Evolutionary conservation across 768 basidiomycete genomes (phyloP), one percentile per base, ranked within the genome.

Genomic region (Boletus huronensis): DNA sequence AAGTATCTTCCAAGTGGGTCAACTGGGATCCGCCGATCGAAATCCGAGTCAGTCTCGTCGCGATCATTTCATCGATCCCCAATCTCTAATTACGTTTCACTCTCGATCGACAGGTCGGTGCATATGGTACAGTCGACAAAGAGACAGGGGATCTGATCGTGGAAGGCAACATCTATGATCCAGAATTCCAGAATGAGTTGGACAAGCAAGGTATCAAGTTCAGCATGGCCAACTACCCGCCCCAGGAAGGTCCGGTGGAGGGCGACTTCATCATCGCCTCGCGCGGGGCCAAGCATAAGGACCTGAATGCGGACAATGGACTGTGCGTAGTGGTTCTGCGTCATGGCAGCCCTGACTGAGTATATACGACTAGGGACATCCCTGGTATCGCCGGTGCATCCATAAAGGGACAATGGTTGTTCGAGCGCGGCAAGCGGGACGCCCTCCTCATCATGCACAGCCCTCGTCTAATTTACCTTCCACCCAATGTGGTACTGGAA

Each of bases 151-250:
- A 64, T 23, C 58, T 75, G n/a, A 52, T 61, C 5, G 59, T 61
- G 16, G 68, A 74, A 26, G 73, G 73, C 4, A 74, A 71, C 31
- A 61, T 74, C 47, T 74, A 74, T 17, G 70, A 72, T 13, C 35
- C 58, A 0, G 41, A 53, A 1, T 64, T 58, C 14, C 66, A 65
- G 21, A 21, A 46, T 2, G 57, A 58, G 8, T 26, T 73, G 11
- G 48, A 61, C 43, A 58, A 47, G 11, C 46, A 60, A 14, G 32
- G 23, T n/a, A 38, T 45, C 14, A 49, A 44, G 2, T 41, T 69
- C 47, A 54, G 25, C 13, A 29, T 70, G 36, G 53, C 53, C 19
- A 47, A 64, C 25, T 45, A 55, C 48, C 62, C 21, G 3, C 66
- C 69, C 5, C 19, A 50, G 26, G 45, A 56, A 9, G 58, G 58